A percentile compares a stretch with the other conserved stretches of the same genome.
Conservation (phyloP, 495 filamentous ascomycete species). For the Penicillium bialowiezense region DNA sequence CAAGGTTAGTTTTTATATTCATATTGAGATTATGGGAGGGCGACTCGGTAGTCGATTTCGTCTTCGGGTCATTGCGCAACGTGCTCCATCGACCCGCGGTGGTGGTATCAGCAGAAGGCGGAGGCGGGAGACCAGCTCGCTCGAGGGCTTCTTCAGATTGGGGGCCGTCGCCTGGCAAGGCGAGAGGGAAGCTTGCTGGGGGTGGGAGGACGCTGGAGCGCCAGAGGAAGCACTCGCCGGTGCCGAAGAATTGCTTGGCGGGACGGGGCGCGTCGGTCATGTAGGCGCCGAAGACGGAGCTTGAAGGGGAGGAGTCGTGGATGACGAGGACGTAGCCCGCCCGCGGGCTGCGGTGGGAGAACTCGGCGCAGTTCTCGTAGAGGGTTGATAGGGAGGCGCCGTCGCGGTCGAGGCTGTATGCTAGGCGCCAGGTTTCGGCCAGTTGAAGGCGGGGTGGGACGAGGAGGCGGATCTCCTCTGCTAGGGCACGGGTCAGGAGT, state of each 20-base stretch:
- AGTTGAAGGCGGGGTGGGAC: constrained; percentile 83
- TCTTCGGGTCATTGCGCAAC: constrained; percentile 35
- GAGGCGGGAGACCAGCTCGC: constrained; percentile 57
- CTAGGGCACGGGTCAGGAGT: constrained; percentile 68
- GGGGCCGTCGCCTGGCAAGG: constrained; percentile 33
- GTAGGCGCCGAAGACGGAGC: constrained; percentile 87
- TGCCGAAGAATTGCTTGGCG: constrained; percentile 84
- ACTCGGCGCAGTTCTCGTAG: constrained; percentile 69
- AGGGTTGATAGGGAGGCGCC: constrained; percentile 84
- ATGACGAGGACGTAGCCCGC: constrained; percentile 87
- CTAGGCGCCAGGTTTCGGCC: constrained; percentile 78
- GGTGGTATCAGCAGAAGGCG: constrained; percentile 71
- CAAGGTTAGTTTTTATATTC: constrained; percentile 27
- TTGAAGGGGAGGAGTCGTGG: constrained; percentile 56
- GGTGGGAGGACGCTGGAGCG: constrained; percentile 63
- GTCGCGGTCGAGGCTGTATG: constrained; percentile 90
- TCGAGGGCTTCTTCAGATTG: constrained; percentile 39
- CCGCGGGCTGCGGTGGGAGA: constrained; percentile 59
- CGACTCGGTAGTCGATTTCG: constrained; percentile 11
- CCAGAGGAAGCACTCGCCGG: constrained; percentile 98
- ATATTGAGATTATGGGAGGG: constrained; percentile 26
- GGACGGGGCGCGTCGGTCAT: constrained; percentile 83
- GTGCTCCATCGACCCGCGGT: constrained; percentile 72
- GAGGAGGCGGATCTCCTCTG: constrained; percentile 91
- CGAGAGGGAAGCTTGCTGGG: constrained; percentile 42